Evolutionary conservation across 306 rosid genomes (phyloP).

Genomic region (Delonix regia): DNA sequence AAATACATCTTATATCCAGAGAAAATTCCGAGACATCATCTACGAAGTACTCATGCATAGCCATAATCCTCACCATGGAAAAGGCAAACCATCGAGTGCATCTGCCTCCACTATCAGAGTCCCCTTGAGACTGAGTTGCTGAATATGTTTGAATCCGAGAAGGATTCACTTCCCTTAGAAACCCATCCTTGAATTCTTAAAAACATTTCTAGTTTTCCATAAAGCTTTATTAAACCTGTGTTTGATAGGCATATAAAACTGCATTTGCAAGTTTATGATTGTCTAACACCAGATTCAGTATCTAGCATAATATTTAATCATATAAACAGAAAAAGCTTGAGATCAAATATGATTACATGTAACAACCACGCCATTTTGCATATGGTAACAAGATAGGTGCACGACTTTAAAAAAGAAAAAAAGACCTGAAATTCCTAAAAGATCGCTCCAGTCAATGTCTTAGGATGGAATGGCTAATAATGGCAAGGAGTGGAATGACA

Average conservation of each 20-base stretch:
- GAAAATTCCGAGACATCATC: background rate
- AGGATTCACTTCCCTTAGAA: background rate
- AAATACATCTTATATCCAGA: background rate
- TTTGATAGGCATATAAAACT: background rate
- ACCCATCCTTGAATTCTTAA: background rate
- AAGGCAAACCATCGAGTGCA: background rate
- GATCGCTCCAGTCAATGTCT: background rate
- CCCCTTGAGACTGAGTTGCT: background rate
- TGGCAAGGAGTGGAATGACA: no score
- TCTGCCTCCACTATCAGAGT: background rate
- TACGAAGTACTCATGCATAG: background rate
- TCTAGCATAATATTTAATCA: background rate
- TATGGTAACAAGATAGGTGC: background rate
- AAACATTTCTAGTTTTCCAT: background rate
- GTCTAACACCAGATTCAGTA: background rate
- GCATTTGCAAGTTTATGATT: background rate
- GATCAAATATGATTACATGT: background rate
- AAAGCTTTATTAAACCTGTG: background rate
- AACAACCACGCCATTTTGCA: background rate
- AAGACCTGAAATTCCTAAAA: background rate
- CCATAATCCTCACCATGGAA: background rate
- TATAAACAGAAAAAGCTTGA: background rate
- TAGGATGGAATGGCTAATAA: no score
- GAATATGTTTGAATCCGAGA: background rate
- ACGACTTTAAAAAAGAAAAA: background rate